phyloP scores from a whole-genome alignment of 2,329 filamentous ascomycete species.

The Phyllosticta citriasiana region DNA sequence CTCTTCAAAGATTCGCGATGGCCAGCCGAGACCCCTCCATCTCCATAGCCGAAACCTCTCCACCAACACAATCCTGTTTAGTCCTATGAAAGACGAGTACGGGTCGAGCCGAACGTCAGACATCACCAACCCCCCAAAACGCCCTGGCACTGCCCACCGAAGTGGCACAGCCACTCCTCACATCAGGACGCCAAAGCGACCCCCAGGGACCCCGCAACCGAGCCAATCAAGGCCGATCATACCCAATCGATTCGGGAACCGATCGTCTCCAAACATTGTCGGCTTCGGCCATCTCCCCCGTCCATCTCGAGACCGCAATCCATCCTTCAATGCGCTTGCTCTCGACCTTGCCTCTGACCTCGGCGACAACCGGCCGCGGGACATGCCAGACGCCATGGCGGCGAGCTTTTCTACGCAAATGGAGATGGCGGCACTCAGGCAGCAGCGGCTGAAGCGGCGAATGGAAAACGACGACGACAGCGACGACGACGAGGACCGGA shows the following conservation, averaged over 20 bases:
- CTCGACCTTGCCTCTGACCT: conserved; percentile 66
- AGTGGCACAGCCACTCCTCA: conserved; percentile 26
- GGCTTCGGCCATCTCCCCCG: conserved; percentile 45
- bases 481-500: conserved; percentile 18
- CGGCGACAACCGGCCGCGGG: conserved; percentile 50
- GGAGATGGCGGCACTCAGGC: conserved; percentile 22
- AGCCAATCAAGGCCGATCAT: conserved; percentile 23
- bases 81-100: conserved; percentile 49
- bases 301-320: conserved; percentile 41
- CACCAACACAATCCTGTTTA: conserved; percentile 75
- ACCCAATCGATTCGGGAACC: conserved; percentile 18
- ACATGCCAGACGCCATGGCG: conserved; percentile 48
- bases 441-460: conserved; percentile 5
- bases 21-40: not conserved
- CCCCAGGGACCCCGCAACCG: conserved; percentile 13
- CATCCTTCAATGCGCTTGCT: conserved; percentile 53
- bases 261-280: conserved; percentile 41
- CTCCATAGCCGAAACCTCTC: conserved; percentile 63
- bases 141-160: conserved; percentile 17
- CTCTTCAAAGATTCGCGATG: conserved; percentile 7
- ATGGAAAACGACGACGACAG: not conserved
- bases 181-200: conserved; percentile 4
- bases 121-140: conserved; percentile 24
- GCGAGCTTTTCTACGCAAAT: conserved; percentile 69
- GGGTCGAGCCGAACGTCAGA: conserved; percentile 28